phyloP scores from a whole-genome alignment of 192 early-diverging fungal species.

The Chytriomyces sp. region DNA sequence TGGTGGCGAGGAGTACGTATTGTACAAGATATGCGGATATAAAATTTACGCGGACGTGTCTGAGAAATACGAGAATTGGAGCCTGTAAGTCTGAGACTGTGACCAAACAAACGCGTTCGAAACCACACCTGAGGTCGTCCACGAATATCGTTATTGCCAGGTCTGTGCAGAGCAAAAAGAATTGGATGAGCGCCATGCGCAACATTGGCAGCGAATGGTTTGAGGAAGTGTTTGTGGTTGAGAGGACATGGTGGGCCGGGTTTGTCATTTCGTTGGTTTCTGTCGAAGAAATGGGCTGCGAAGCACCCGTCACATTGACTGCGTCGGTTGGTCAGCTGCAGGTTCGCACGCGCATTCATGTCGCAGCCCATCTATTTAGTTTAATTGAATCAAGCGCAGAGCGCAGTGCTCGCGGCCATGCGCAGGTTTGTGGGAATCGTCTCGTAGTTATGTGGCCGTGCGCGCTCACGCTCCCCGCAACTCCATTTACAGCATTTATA shows the following conservation, averaged over 20 bases:
- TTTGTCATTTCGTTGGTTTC: not conserved
- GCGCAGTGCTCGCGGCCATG: not conserved
- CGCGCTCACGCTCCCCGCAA: no score
- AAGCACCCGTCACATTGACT: not conserved
- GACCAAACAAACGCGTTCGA: not conserved
- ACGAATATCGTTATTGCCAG: constrained; percentile 44
- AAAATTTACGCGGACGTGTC: constrained; percentile 39
- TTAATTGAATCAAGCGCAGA: not conserved
- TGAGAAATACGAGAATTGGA: not conserved
- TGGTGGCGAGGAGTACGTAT: constrained; percentile 37
- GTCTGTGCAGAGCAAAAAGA: constrained; percentile 35
- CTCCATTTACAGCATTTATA: constrained; percentile 7
- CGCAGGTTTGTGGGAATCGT: no score
- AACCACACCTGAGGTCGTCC: constrained; percentile 26
- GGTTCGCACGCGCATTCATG: no score
- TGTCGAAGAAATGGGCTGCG: not conserved
- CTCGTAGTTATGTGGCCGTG: no score
- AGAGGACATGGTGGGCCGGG: not conserved
- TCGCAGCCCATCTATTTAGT: no score
- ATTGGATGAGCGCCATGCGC: constrained; percentile 34
- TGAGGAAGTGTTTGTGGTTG: constrained; percentile 5
- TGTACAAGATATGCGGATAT: constrained; percentile 46
- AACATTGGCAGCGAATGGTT: constrained; percentile 24
- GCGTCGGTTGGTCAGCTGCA: not conserved
- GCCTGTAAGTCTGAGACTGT: not conserved